These are phyloP conservation scores for Crithidia sp. DNA, from an alignment of 208 protist species.

Conservation along the genomic window DNA sequence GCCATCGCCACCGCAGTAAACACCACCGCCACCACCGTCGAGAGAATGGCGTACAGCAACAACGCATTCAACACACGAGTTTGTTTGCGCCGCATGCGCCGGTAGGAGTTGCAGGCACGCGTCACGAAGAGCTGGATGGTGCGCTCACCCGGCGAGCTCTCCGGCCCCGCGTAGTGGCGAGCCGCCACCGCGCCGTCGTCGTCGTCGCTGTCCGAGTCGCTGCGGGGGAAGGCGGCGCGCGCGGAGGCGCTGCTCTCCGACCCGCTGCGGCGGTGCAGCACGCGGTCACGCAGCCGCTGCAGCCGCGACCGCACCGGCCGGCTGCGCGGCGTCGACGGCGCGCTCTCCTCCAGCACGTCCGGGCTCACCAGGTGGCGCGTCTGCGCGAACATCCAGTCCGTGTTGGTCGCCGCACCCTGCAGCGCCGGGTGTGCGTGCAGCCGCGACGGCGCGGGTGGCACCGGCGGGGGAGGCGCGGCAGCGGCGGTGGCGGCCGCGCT, in stretches of 20 bases:
- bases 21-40: not conserved
- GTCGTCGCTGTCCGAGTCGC: slow-evolving; percentile 7
- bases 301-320: not conserved
- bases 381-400: slow-evolving; percentile 20
- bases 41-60: not conserved
- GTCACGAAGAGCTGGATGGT: slow-evolving; percentile 24
- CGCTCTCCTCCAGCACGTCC: slow-evolving; percentile 17
- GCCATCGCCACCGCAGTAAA: not conserved
- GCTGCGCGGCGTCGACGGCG: slow-evolving; percentile 1
- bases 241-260: not conserved
- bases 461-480: not conserved
- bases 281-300: slow-evolving; percentile 18
- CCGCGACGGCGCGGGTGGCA: not conserved
- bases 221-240: slow-evolving; percentile 11
- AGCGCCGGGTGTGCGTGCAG: not conserved
- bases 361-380: slow-evolving; percentile 18
- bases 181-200: not conserved
- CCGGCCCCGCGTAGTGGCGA: slow-evolving; percentile 4
- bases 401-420: not conserved
- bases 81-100: slow-evolving; percentile 8
- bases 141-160: slow-evolving; percentile 18
- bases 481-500: not conserved
- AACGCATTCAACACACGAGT: not conserved
- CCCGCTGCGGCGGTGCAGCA: slow-evolving; percentile 8
- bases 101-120: slow-evolving; percentile 26